These are phyloP conservation scores for Hymenoscyphus infarciens DNA, from an alignment of 2,329 filamentous ascomycete species.

Conservation along the genomic window DNA sequence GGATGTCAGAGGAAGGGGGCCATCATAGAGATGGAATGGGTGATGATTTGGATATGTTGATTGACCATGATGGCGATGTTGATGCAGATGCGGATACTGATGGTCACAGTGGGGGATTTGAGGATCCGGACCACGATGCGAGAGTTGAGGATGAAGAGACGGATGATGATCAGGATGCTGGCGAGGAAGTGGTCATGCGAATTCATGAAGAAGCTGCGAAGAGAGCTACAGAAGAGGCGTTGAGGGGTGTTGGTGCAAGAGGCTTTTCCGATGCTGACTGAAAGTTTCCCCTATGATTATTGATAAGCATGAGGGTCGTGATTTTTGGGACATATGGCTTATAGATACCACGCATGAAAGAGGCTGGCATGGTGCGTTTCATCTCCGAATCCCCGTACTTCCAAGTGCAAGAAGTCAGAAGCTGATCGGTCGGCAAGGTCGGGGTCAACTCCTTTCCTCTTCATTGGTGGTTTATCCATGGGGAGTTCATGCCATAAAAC, in stretches of 20 bases:
- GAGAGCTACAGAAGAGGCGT: conserved; percentile 10
- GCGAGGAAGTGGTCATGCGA: background rate
- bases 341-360: too few species aligned
- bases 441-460: background rate
- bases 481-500: too few species aligned
- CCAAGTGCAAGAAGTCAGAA: background rate
- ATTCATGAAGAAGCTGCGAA: conserved; percentile 11
- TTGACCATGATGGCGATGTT: conserved; percentile 23
- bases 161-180: background rate
- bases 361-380: background rate
- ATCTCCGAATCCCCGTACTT: background rate
- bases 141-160: conserved; percentile 7
- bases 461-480: background rate
- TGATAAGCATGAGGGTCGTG: too few species aligned
- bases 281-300: background rate
- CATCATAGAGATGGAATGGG: conserved; percentile 25
- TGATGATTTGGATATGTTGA: conserved; percentile 32
- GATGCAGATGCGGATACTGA: conserved; percentile 22
- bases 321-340: too few species aligned
- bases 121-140: conserved; percentile 8
- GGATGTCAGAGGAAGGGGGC: conserved; percentile 2
- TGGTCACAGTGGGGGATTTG: background rate
- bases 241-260: background rate
- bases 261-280: background rate
- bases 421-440: background rate